Percentiles rank a stretch among this genome's conserved stretches.
These are phyloP conservation scores for Suillus lakei DNA, from an alignment of 768 basidiomycete species.

Conservation along the genomic window DNA sequence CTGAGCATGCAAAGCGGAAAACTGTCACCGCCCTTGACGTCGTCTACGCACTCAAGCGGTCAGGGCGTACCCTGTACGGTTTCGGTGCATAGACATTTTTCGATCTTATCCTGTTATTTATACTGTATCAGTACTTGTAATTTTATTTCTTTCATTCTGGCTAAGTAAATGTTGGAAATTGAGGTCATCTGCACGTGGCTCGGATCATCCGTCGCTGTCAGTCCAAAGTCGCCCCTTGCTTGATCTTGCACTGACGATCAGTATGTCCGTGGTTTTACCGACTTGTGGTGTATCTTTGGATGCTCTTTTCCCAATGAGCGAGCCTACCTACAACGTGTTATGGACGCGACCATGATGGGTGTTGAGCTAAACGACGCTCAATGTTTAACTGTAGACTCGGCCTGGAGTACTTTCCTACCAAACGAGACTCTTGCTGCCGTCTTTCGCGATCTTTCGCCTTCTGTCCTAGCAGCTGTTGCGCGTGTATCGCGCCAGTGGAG, in stretches of 20 bases:
- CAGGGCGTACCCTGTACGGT: slow-evolving; percentile 89
- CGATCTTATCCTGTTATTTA: slow-evolving; percentile 29
- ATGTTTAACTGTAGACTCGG: background rate
- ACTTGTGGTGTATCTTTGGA: background rate
- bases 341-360: background rate
- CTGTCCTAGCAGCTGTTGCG: slow-evolving; percentile 6
- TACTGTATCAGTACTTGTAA: slow-evolving; percentile 39
- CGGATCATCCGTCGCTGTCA: background rate
- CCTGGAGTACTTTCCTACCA: slow-evolving; percentile 7
- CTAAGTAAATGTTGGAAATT: background rate
- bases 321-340: background rate
- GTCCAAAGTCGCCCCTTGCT: slow-evolving; percentile 6
- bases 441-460: slow-evolving; percentile 17
- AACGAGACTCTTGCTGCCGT: slow-evolving; percentile 17
- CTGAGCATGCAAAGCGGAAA: slow-evolving; percentile 96
- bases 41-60: slow-evolving; percentile 85
- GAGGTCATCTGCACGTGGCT: background rate
- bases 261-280: slow-evolving; percentile 18
- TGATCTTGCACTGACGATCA: slow-evolving; percentile 4
- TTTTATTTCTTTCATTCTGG: slow-evolving; percentile 15
- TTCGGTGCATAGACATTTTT: slow-evolving; percentile 73
- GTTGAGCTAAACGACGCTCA: too few relatives aligned
- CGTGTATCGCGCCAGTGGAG: slow-evolving; percentile 16
- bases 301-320: background rate
- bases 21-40: slow-evolving; percentile 96